Evolutionary conservation across 148 eudicot genomes (phyloP).

Genomic region (Fagopyrum esculentum): DNA sequence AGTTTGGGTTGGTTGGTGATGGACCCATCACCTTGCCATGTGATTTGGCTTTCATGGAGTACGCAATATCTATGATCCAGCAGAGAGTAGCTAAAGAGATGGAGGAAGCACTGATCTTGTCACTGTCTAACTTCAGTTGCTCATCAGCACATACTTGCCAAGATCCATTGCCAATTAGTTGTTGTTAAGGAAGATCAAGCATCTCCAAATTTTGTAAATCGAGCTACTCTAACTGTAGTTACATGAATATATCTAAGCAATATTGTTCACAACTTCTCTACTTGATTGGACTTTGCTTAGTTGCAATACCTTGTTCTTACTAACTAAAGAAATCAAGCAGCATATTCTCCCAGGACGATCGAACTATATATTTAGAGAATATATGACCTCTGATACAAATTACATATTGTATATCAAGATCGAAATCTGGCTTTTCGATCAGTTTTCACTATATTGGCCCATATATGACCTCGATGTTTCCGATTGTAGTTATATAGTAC

Average conservation of each 20-base stretch:
- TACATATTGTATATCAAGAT: too few relatives aligned
- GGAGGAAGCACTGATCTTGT: conserved; percentile 9
- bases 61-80: neutral
- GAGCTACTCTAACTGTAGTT: neutral
- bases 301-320: too few relatives aligned
- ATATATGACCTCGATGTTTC: too few relatives aligned
- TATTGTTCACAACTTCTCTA: too few relatives aligned
- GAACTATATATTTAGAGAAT: too few relatives aligned
- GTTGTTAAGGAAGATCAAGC: neutral
- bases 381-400: too few relatives aligned
- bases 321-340: too few relatives aligned
- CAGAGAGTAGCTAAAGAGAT: neutral
- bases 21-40: conserved; percentile 17
- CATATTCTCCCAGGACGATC: too few relatives aligned
- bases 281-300: neutral
- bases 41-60: conserved; percentile 12
- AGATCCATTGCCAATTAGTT: neutral
- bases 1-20: conserved; percentile 1
- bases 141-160: neutral
- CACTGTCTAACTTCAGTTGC: neutral
- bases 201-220: neutral
- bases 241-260: neutral
- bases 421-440: too few relatives aligned
- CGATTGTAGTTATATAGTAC: too few relatives aligned
- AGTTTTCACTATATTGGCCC: too few relatives aligned